Evolutionary conservation across 2,329 filamentous ascomycete species (phyloP), one percentile per base, ranked within the genome.

Genomic region (Gnomoniopsis sp.): DNA sequence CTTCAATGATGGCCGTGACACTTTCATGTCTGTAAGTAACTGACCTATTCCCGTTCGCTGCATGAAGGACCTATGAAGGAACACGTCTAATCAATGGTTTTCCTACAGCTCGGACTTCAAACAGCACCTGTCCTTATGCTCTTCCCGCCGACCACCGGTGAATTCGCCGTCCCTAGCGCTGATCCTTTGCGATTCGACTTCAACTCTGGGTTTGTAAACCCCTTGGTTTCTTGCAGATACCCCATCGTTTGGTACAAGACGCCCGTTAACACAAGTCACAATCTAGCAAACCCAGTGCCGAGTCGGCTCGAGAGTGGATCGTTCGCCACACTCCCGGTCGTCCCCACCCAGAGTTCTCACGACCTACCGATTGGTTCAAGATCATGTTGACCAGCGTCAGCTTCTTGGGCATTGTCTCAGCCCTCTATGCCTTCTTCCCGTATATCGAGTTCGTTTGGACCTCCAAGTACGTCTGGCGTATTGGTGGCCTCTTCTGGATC

Each of bases 401-500:
- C n/a, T 60, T 89, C 1, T 79, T 96, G 15, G 92, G 89, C 49
- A 71, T 80, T 11, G 72, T 88, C 48, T 93, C 91, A 1, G 80
- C 88, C 54, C 67, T 88, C 57, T 86, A 84, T 33, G 87, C 93
- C 50, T 83, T 88, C 14, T 89, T 86, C 66, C 90, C 91, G 6
- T 96, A 93, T 68, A 69, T 97, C 14, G 71, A 93, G 12, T 93
- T 93, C 3, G 69, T 97, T 60, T 73, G 97, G 38, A 90, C 92
- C 73, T 97, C 89, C 79, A 89, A 93, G 66, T 98, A 96, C 69
- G 77, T 98, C 19, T 99, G 95, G 95, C 93, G 93, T 23, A 91
- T 90, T 22, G 75, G 96, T 68, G 96, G 90, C 74, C 79, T 99
- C 65, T 92, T 98, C 68, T 81, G 87, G 15, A 93, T 99, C 63